These are phyloP conservation scores for Sisymbrium altissimum DNA, from an alignment of 345 rosid species.

Conservation along the genomic window DNA sequence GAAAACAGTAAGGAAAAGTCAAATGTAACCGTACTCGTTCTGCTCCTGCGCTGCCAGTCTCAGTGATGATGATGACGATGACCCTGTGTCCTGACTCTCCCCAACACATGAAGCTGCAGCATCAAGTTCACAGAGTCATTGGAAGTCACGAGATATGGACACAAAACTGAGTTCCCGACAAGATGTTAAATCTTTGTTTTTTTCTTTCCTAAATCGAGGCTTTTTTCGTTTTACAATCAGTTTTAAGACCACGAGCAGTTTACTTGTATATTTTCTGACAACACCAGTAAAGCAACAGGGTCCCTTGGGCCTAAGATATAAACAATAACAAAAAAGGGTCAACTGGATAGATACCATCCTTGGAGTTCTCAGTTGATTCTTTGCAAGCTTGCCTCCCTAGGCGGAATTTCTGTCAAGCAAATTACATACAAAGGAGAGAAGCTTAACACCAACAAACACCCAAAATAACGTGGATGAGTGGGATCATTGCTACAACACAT, in stretches of 20 bases:
- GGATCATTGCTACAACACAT: not conserved
- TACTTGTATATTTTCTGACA: not conserved
- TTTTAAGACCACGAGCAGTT: not conserved
- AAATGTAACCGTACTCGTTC: conserved; percentile 59
- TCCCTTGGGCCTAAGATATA: not conserved
- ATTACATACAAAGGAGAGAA: conserved; percentile 4
- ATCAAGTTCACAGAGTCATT: conserved; percentile 14
- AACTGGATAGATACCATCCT: conserved; percentile 59
- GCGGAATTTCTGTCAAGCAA: conserved; percentile 68
- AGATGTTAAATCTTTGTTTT: not conserved
- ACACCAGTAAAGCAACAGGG: not conserved
- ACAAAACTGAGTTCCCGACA: not conserved
- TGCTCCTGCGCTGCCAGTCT: conserved; percentile 67
- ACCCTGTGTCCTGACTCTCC: conserved; percentile 86
- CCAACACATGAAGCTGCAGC: conserved; percentile 65
- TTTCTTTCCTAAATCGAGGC: not conserved
- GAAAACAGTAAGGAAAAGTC: not conserved
- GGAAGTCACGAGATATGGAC: not conserved
- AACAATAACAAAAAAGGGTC: not conserved
- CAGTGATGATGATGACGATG: conserved; percentile 70
- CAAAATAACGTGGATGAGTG: no score
- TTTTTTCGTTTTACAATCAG: not conserved
- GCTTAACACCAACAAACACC: conserved; percentile 12
- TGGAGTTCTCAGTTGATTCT: conserved; percentile 77
- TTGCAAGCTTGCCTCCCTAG: conserved; percentile 89